phyloP scores from a whole-genome alignment of 177 flowering plant genomes.

The Vitis hybrid region DNA sequence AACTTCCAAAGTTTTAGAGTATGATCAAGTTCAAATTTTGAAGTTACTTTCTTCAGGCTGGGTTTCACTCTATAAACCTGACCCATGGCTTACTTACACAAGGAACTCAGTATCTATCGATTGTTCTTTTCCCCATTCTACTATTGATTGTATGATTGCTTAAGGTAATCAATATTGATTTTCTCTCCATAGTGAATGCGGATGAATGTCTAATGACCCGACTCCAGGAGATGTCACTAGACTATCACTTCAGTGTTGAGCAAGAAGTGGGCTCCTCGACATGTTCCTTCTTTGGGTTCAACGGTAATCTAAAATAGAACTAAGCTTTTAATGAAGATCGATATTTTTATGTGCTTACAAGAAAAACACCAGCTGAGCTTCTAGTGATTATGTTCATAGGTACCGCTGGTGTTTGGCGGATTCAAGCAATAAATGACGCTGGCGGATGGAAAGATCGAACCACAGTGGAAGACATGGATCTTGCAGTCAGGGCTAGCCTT shows the following conservation, averaged over 20 bases:
- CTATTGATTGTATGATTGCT: neutral
- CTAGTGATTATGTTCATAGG: conserved; percentile 26
- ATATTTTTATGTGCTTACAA: neutral
- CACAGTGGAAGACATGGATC: conserved; percentile 73
- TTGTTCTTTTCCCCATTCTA: too few relatives aligned
- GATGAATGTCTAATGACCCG: conserved; percentile 63
- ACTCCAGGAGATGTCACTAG: conserved; percentile 64
- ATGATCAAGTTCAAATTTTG: too few relatives aligned
- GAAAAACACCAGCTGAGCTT: neutral
- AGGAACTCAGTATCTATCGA: too few relatives aligned
- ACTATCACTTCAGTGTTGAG: conserved; percentile 61
- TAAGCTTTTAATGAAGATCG: neutral
- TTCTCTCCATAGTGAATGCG: conserved; percentile 40
- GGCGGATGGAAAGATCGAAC: conserved; percentile 74
- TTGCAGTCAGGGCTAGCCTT: conserved; percentile 67
- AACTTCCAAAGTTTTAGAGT: too few relatives aligned
- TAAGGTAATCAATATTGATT: neutral
- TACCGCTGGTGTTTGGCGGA: conserved; percentile 63
- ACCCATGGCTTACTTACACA: too few relatives aligned
- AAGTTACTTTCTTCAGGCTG: too few relatives aligned
- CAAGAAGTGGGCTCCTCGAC: conserved; percentile 74
- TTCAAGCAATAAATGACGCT: conserved; percentile 52
- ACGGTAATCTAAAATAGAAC: conserved; percentile 33
- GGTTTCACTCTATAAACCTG: too few relatives aligned
- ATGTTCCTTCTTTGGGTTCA: conserved; percentile 62